These are phyloP conservation scores for Aechmea fasciata DNA, from an alignment of 176 grass and related monocot genomes.

Conservation along the genomic window DNA sequence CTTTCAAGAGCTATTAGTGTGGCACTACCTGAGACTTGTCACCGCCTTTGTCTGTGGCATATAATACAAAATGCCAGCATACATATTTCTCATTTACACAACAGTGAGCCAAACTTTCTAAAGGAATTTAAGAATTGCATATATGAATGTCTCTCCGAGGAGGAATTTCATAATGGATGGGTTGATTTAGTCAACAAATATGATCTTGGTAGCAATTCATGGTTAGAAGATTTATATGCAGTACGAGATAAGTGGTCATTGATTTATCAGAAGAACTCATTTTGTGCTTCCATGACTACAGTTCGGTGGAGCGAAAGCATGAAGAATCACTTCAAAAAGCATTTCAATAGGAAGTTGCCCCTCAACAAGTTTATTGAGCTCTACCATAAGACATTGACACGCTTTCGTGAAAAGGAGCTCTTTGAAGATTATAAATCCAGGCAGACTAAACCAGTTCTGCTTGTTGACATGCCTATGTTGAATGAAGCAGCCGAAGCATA, in stretches of 20 bases:
- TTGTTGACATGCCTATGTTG: constrained; percentile 39
- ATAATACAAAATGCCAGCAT: constrained; percentile 32
- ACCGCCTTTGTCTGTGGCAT: constrained; percentile 40
- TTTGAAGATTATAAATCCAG: constrained; percentile 41
- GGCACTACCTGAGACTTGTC: constrained; percentile 28
- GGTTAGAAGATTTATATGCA: constrained; percentile 38
- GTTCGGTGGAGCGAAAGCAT: constrained; percentile 30
- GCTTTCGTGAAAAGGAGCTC: constrained; percentile 35
- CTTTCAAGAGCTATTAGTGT: constrained; percentile 35
- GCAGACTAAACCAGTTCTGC: constrained; percentile 36
- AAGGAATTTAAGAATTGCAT: constrained; percentile 35
- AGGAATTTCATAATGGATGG: constrained; percentile 30
- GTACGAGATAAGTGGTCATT: constrained; percentile 36
- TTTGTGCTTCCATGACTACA: constrained; percentile 37
- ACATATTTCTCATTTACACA: constrained; percentile 28
- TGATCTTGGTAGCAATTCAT: constrained; percentile 25
- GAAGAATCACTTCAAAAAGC: constrained; percentile 35
- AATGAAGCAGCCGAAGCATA: constrained; percentile 40
- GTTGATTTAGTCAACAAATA: constrained; percentile 34
- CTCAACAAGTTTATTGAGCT: constrained; percentile 37
- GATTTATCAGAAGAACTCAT: constrained; percentile 28
- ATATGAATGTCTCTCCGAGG: constrained; percentile 27
- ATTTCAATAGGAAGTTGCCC: constrained; percentile 31
- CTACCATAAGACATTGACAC: constrained; percentile 14
- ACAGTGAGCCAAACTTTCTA: constrained; percentile 29